Conservation (phyloP, 768 basidiomycete genomes). For the Phylloporus arenicola region DNA sequence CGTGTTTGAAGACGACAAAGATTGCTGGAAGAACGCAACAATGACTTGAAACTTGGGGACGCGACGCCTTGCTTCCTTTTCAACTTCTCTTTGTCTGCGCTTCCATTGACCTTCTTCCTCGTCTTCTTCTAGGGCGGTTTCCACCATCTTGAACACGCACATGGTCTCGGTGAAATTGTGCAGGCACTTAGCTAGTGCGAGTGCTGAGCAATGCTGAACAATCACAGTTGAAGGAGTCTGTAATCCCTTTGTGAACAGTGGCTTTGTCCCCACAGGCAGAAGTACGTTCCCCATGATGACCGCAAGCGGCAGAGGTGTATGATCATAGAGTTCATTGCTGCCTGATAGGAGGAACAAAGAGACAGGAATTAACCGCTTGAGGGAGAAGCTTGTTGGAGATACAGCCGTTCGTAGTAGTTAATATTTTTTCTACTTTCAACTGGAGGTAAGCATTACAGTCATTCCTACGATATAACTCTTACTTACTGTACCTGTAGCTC, state of each 20-base stretch:
- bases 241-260: constrained; percentile 76
- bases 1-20: constrained; percentile 25
- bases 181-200: constrained; percentile 71
- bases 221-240: constrained; percentile 57
- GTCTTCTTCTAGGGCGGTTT: constrained; percentile 52
- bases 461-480: too few species aligned
- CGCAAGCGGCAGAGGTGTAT: constrained; percentile 68
- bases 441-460: too few species aligned
- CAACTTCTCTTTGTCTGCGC: constrained; percentile 60
- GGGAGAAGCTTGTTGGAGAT: too few species aligned
- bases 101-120: constrained; percentile 68
- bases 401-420: too few species aligned
- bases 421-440: too few species aligned
- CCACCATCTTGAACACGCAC: constrained; percentile 43
- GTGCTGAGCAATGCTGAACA: constrained; percentile 81
- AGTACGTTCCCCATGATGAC: constrained; percentile 73
- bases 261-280: constrained; percentile 66
- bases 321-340: constrained; percentile 47
- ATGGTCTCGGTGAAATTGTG: constrained; percentile 61
- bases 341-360: constrained; percentile 53
- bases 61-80: constrained; percentile 65
- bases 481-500: too few species aligned
- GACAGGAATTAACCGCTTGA: constrained; percentile 63
- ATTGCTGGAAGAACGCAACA: constrained; percentile 71
- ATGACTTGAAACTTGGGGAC: constrained; percentile 87